These are phyloP conservation scores for Pseudogymnoascus pannorum DNA, from an alignment of 2,329 filamentous ascomycete species.

Conservation along the genomic window DNA sequence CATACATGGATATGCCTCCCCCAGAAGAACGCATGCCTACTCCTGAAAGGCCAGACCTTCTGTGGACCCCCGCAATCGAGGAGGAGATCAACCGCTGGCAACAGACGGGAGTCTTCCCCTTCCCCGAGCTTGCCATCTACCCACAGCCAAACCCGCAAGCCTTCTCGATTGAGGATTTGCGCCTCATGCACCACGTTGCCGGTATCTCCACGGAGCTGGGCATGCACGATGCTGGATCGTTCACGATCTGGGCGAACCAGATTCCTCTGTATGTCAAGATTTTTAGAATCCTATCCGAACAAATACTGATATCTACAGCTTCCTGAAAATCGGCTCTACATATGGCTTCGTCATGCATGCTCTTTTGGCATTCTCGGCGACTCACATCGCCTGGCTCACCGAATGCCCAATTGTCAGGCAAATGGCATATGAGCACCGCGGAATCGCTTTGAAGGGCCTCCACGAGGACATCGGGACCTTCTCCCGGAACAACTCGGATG, in stretches of 20 bases:
- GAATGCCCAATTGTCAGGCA: constrained; percentile 78
- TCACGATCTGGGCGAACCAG: constrained; percentile 87
- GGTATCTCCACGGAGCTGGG: constrained; percentile 78
- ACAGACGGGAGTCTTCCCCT: constrained; percentile 75
- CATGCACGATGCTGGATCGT: constrained; percentile 67
- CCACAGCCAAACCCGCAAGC: constrained; percentile 65
- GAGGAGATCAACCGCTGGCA: constrained; percentile 76
- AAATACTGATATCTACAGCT: constrained; percentile 43
- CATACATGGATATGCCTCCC: constrained; percentile 83
- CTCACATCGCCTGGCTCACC: constrained; percentile 84
- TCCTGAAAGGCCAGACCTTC: constrained; percentile 60
- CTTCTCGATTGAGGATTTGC: constrained; percentile 70
- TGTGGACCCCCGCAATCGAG: constrained; percentile 84
- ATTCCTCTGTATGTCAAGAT: constrained; percentile 70
- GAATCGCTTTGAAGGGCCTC: constrained; percentile 76
- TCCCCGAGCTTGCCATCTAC: constrained; percentile 71
- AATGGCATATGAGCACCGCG: constrained; percentile 83
- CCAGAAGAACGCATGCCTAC: constrained; percentile 56
- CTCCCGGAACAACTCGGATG: constrained; percentile 80
- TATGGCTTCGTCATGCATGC: constrained; percentile 91
- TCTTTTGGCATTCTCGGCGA: constrained; percentile 86
- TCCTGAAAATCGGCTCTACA: constrained; percentile 73
- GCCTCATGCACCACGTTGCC: constrained; percentile 85
- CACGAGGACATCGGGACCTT: constrained; percentile 83
- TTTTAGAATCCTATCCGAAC: constrained; percentile 14